These are phyloP conservation scores for Ophiostoma quercus DNA, from an alignment of 2,329 filamentous ascomycete genomes.

Conservation along the genomic window DNA sequence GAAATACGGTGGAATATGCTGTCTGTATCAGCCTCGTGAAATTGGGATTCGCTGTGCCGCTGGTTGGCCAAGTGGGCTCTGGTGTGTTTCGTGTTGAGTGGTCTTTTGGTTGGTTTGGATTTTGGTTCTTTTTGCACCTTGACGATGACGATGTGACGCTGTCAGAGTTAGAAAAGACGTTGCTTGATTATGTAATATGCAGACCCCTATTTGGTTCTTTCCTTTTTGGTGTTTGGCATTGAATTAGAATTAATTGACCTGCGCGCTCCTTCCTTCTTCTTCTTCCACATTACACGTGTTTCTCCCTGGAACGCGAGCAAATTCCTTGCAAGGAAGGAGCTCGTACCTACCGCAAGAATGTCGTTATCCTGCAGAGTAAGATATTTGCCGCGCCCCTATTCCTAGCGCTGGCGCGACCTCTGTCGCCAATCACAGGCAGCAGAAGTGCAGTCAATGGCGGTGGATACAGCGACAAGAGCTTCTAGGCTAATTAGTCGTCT, in stretches of 20 bases:
- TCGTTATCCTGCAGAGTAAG: neutral
- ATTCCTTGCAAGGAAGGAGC: neutral
- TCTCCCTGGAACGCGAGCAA: conserved; percentile 2
- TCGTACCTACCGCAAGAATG: neutral
- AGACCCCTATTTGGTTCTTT: neutral
- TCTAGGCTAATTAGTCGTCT: neutral
- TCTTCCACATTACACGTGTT: neutral
- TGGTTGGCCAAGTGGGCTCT: conserved; percentile 14
- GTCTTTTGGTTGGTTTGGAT: neutral
- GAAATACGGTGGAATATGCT: conserved; percentile 24
- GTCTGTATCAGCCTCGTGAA: conserved; percentile 29
- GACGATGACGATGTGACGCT: conserved; percentile 5
- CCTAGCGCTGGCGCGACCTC: neutral
- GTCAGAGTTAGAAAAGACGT: neutral
- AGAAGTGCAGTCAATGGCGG: neutral
- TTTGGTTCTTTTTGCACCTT: neutral
- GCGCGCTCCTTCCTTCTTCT: neutral
- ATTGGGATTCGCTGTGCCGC: conserved; percentile 23
- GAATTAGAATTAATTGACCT: neutral
- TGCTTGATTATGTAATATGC: neutral
- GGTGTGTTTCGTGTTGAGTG: neutral
- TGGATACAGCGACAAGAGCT: neutral
- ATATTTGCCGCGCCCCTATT: conserved; percentile 4
- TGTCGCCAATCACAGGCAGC: conserved; percentile 1
- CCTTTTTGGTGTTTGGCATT: neutral